Percentiles rank a stretch among this genome's conserved stretches.
Evolutionary conservation across 2,329 filamentous ascomycete species (phyloP).

Genomic region (Alternaria postmessia): DNA sequence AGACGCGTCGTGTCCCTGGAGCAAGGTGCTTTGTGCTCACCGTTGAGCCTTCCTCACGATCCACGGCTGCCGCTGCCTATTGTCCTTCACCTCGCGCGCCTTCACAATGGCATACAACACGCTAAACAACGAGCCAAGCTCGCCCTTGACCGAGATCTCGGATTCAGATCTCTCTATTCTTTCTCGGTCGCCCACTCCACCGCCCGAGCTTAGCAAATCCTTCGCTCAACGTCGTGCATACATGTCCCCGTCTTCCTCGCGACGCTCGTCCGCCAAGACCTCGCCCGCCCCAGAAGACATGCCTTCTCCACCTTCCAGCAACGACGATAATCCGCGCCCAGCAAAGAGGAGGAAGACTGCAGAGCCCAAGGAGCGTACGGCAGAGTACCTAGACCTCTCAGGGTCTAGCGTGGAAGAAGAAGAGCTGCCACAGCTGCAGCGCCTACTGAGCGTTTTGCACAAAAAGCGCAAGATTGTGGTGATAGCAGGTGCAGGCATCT

Average conservation of each 20-base stretch:
- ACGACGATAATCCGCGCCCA: constrained; percentile 72
- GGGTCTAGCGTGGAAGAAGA: constrained; percentile 60
- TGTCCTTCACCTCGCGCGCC: constrained; percentile 9
- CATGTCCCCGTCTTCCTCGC: constrained; percentile 55
- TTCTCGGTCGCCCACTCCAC: constrained; percentile 44
- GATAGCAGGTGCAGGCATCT: constrained; percentile 95
- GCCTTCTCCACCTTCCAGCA: constrained; percentile 54
- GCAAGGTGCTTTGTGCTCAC: constrained; percentile 16
- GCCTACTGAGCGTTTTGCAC: constrained; percentile 76
- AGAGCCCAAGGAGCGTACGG: constrained; percentile 72
- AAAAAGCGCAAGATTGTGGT: constrained; percentile 97
- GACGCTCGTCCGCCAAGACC: constrained; percentile 55
- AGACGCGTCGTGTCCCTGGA: constrained; percentile 20
- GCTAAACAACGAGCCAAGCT: constrained; percentile 41
- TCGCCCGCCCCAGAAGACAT: constrained; percentile 58
- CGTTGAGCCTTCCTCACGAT: constrained; percentile 19
- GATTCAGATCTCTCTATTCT: constrained; percentile 43
- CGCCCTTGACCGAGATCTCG: constrained; percentile 52
- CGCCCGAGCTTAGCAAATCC: constrained; percentile 40
- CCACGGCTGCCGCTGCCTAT: constrained; percentile 23
- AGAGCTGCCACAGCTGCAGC: constrained; percentile 70
- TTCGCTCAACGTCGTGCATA: constrained; percentile 40
- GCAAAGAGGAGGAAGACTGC: constrained; percentile 74
- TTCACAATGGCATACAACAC: constrained; percentile 40
- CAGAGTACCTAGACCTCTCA: constrained; percentile 80